A percentile compares a stretch with the other conserved stretches of the same genome.
Evolutionary conservation across 805 yeast genomes (phyloP).

Genomic region (Yamadazyma insecticola): DNA sequence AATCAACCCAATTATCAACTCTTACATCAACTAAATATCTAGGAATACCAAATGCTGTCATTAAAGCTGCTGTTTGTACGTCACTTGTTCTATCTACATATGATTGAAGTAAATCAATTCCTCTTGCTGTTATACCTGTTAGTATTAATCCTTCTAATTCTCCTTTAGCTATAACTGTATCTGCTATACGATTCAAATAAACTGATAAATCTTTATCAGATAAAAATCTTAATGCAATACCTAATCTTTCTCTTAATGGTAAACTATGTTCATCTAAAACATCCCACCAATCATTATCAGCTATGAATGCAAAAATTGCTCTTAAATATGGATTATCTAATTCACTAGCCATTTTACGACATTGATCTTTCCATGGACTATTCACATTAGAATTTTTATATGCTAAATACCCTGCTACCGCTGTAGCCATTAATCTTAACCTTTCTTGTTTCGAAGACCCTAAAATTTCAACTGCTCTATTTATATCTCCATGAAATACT

Average conservation of each 20-base stretch:
- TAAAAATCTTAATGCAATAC: constrained; percentile 83
- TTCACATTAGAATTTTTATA: constrained; percentile 55
- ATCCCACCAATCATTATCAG: constrained; percentile 96
- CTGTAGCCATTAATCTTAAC: constrained; percentile 80
- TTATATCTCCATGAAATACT: constrained; percentile 85
- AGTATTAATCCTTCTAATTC: constrained; percentile 87
- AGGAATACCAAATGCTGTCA: constrained; percentile 79
- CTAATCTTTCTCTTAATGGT: constrained; percentile 83
- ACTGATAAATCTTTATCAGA: constrained; percentile 73
- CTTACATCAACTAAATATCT: constrained; percentile 70
- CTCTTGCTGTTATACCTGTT: constrained; percentile 88
- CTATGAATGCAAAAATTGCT: constrained; percentile 88
- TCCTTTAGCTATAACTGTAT: constrained; percentile 68
- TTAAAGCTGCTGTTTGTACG: constrained; percentile 84
- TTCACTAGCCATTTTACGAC: constrained; percentile 83
- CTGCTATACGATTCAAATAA: constrained; percentile 66
- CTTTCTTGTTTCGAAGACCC: constrained; percentile 68
- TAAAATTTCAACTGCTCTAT: constrained; percentile 73
- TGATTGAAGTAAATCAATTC: constrained; percentile 75
- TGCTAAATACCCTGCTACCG: constrained; percentile 84
- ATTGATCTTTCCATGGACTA: constrained; percentile 89
- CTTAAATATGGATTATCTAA: constrained; percentile 84
- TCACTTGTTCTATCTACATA: constrained; percentile 88
- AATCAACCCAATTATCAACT: constrained; percentile 73
- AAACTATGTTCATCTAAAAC: constrained; percentile 85